Percentiles rank a stretch among this genome's conserved stretches.
These are phyloP conservation scores for Tinospora cordifolia DNA, from an alignment of 164 flowering plant genomes.

Conservation along the genomic window DNA sequence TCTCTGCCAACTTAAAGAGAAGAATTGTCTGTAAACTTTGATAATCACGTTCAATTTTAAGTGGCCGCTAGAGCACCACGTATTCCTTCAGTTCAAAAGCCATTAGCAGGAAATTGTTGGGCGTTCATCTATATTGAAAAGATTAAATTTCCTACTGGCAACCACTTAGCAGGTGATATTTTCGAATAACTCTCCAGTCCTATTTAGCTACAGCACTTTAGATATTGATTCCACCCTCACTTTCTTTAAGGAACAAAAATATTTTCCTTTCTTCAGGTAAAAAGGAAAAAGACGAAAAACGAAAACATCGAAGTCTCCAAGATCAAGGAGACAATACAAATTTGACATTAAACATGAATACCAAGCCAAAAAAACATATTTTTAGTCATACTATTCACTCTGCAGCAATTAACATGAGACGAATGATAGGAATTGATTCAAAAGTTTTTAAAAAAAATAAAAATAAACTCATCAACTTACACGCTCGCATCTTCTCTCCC, in stretches of 20 bases:
- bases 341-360: not conserved
- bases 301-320: not conserved
- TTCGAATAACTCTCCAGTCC: not conserved
- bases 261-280: not conserved
- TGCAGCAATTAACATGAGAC: conserved; percentile 1
- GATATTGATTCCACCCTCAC: not conserved
- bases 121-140: no score
- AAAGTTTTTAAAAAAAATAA: no score
- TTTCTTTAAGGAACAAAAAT: no score
- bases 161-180: not conserved
- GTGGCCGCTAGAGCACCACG: no score
- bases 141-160: not conserved
- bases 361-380: not conserved
- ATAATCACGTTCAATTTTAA: no score
- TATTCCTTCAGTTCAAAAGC: no score
- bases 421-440: not conserved
- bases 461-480: conserved; percentile 36
- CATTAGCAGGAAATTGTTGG: no score
- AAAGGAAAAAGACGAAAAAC: no score
- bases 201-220: not conserved
- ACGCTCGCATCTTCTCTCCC: conserved; percentile 98
- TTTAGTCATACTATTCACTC: not conserved
- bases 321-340: not conserved
- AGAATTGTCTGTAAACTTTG: no score
- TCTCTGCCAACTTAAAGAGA: no score